Evolutionary conservation across 179 eudicot genomes (phyloP), one percentile per base, ranked within the genome.

Genomic region (Monotropa hypopitys): DNA sequence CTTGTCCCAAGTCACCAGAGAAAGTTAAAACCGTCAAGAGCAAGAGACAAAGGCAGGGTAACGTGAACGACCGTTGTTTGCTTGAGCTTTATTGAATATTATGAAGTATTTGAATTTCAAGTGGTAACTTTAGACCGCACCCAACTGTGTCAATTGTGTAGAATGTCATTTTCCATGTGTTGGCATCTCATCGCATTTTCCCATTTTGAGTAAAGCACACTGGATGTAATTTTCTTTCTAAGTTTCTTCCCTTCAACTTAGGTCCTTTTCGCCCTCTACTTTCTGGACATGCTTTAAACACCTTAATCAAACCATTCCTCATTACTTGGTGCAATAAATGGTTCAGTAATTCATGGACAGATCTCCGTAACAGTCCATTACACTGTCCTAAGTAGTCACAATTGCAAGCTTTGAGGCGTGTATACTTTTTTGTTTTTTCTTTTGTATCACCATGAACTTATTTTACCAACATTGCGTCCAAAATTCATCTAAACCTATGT

Each of bases 1-100:
- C 84, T 28, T 94, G 98, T 50, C 98, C 98, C 5, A 84, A 88
- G 30, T 92, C 97, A 54, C 97, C 97, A 0, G 94, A 90, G 85
- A 94, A 94, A 83, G 20, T 86, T 78, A 92, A 86, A 84, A 82
- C 89, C 26, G 76, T 78, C 4, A 86, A 79, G 83, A 85, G 87
- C 83, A 94, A 89, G 80, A 84, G 89, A 76, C 84, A 80, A 76
- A 88, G 83, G 75, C 82, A 82, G 70, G 92, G 97, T 92, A 75
- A 80, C 82, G 72, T 78, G 67, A 70, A 54, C 47, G 47, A 30
- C 20, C 46, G 1, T 30, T 9, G 51, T 18, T 28, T 33, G 49
- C 23, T 21, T 32, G 59, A 61, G 72, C n/a, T 30, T 46, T 47
- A 11, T 23, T 59, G 18, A 15, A 51, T 59, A 26, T 57, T 12